These are phyloP conservation scores for Esteya vermicola DNA, from an alignment of 2,329 filamentous ascomycete genomes.

Conservation along the genomic window DNA sequence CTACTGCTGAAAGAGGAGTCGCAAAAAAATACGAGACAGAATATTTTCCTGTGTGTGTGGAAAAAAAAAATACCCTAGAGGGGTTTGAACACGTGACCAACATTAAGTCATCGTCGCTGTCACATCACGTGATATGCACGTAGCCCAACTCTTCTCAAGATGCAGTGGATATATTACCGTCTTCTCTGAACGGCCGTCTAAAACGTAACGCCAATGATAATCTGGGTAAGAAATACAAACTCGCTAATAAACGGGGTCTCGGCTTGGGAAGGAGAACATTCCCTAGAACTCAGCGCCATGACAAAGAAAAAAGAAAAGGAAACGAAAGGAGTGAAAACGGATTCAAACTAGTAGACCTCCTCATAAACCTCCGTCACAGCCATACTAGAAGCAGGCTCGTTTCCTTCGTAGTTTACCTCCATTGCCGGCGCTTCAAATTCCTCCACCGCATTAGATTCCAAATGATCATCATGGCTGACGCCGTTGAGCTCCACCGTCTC, in stretches of 20 bases:
- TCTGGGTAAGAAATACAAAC: background rate
- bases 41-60: background rate
- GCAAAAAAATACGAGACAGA: background rate
- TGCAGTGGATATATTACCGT: background rate
- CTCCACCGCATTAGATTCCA: no score
- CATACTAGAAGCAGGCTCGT: no score
- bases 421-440: background rate
- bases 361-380: background rate
- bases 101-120: no score
- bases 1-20: no score
- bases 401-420: no score
- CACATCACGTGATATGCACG: background rate
- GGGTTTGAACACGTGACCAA: background rate
- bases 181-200: no score
- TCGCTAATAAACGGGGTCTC: background rate
- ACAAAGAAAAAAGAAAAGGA: background rate
- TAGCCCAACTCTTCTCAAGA: no score
- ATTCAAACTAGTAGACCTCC: background rate
- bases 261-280: background rate
- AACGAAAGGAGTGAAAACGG: background rate
- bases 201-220: background rate
- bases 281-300: no score
- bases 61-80: constrained; percentile 3
- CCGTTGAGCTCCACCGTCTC: no score
- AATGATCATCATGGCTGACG: no score